Evolutionary conservation across 1,284 basidiomycete genomes (phyloP).

Genomic region (Ceratobasidium sp.): DNA sequence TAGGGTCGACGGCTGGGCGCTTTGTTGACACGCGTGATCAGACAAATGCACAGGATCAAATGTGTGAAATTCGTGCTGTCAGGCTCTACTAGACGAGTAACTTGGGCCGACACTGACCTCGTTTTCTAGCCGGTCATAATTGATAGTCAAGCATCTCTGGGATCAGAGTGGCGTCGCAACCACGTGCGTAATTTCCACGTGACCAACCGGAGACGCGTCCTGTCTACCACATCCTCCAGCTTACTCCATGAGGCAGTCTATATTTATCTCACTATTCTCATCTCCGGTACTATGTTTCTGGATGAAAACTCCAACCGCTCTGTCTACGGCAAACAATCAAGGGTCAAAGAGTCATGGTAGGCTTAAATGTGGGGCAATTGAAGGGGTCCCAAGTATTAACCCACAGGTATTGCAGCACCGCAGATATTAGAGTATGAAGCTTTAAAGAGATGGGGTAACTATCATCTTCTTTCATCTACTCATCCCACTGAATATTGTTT

Average conservation of each 20-base stretch:
- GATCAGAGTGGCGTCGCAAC: too few relatives aligned
- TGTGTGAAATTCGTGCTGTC: too few relatives aligned
- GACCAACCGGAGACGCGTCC: not conserved
- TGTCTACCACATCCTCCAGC: not conserved
- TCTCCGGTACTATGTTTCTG: not conserved
- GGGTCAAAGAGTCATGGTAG: not conserved
- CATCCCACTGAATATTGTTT: not conserved
- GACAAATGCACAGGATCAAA: too few relatives aligned
- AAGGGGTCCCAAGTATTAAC: too few relatives aligned
- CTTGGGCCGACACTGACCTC: too few relatives aligned
- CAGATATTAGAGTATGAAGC: too few relatives aligned
- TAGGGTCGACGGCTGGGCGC: too few relatives aligned
- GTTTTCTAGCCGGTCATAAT: too few relatives aligned
- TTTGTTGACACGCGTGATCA: too few relatives aligned
- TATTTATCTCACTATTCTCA: not conserved
- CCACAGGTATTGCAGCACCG: too few relatives aligned
- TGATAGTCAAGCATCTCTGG: too few relatives aligned
- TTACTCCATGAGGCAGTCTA: not conserved
- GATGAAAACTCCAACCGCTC: not conserved
- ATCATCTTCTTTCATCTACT: not conserved
- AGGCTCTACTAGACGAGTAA: too few relatives aligned
- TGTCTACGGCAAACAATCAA: not conserved
- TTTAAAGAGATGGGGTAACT: slow-evolving; percentile 6
- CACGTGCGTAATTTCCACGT: not conserved
- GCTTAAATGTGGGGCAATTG: not conserved